phyloP scores from a whole-genome alignment of 2,329 filamentous ascomycete species.

The Dothideomycetes sp. region DNA sequence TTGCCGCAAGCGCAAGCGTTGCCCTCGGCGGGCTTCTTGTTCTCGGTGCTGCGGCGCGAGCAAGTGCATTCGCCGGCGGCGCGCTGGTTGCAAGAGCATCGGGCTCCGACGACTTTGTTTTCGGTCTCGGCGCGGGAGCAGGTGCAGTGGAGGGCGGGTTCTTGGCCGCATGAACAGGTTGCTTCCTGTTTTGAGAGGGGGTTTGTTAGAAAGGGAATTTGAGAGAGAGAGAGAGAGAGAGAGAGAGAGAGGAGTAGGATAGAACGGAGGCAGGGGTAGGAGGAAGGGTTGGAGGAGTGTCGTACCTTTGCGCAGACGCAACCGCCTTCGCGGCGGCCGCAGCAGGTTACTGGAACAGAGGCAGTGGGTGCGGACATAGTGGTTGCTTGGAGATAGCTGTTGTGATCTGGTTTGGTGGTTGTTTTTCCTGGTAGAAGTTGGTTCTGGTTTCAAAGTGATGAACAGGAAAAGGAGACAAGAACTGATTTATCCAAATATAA shows the following conservation, averaged over 20 bases:
- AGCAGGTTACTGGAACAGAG: slow-evolving; percentile 47
- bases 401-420: not conserved
- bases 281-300: no score
- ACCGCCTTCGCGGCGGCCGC: slow-evolving; percentile 46
- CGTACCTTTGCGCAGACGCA: slow-evolving; percentile 40
- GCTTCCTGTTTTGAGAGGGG: slow-evolving; percentile 50
- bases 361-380: slow-evolving; percentile 32
- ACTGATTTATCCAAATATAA: no score
- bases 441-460: no score
- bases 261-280: no score
- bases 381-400: not conserved
- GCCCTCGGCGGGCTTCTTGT: slow-evolving; percentile 49
- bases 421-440: no score
- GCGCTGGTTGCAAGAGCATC: slow-evolving; percentile 74
- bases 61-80: slow-evolving; percentile 76
- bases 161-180: slow-evolving; percentile 80
- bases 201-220: no score
- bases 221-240: not conserved
- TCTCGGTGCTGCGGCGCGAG: slow-evolving; percentile 62
- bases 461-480: not conserved
- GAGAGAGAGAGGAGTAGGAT: not conserved
- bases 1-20: slow-evolving; percentile 68
- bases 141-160: slow-evolving; percentile 75
- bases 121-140: slow-evolving; percentile 69
- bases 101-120: slow-evolving; percentile 62